Conservation (phyloP, 2,329 filamentous ascomycete genomes). For the Leptographium radiaticola region DNA sequence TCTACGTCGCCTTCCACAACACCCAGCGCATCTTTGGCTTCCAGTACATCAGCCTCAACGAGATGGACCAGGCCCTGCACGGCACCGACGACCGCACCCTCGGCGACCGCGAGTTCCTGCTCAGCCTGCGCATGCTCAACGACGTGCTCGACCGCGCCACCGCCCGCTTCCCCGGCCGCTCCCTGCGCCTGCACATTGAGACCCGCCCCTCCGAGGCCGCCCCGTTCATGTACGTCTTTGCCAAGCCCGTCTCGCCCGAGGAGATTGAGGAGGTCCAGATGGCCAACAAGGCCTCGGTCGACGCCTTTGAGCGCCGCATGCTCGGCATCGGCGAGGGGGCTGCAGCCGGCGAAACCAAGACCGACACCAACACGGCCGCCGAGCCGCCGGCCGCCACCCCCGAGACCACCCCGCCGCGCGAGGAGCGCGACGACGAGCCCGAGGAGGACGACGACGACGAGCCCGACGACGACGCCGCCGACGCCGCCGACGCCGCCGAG, state of each 20-base stretch:
- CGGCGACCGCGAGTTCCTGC: conserved; percentile 75
- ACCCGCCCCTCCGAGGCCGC: conserved; percentile 41
- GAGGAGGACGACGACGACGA: conserved; percentile 13
- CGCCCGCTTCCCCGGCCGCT: conserved; percentile 58
- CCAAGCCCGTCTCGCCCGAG: conserved; percentile 64
- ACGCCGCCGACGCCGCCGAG: conserved; percentile 14
- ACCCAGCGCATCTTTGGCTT: conserved; percentile 93
- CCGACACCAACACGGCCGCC: too few relatives aligned
- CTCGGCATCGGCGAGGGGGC: conserved; percentile 32
- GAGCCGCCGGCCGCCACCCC: too few relatives aligned
- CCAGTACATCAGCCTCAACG: conserved; percentile 75
- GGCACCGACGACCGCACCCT: conserved; percentile 51
- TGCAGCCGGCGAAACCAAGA: too few relatives aligned
- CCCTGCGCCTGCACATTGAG: conserved; percentile 72
- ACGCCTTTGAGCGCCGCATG: conserved; percentile 54
- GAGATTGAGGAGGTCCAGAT: conserved; percentile 65
- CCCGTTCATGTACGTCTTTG: conserved; percentile 79
- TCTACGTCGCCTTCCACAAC: conserved; percentile 95
- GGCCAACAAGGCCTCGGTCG: conserved; percentile 48
- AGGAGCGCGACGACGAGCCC: conserved; percentile 13
- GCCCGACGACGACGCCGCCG: conserved; percentile 10
- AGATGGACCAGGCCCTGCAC: conserved; percentile 88
- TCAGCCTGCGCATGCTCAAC: conserved; percentile 69
- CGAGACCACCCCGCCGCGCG: too few relatives aligned
- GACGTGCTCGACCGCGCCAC: conserved; percentile 66